phyloP scores from a whole-genome alignment of 225 moss, liverwort and hornwort genomes.

The Ulota crispa region DNA sequence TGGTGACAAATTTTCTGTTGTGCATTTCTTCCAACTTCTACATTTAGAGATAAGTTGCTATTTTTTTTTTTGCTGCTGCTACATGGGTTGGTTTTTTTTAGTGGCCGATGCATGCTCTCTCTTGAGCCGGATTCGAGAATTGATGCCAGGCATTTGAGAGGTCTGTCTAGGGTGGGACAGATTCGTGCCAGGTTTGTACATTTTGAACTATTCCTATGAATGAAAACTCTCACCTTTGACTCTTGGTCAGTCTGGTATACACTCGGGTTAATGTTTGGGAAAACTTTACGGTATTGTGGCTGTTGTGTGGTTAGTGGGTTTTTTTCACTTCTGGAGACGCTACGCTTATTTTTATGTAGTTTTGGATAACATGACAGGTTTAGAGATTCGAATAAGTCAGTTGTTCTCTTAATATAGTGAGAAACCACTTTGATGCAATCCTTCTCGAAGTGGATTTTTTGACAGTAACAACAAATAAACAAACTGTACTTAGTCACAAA shows the following conservation, averaged over 20 bases:
- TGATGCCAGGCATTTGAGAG: constrained; percentile 29
- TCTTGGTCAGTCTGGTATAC: not conserved
- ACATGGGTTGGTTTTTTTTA: constrained; percentile 28
- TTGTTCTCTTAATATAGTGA: too few relatives aligned
- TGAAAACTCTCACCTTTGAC: constrained; percentile 20
- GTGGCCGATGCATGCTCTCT: constrained; percentile 30
- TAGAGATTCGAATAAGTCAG: too few relatives aligned
- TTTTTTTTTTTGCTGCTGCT: constrained; percentile 23
- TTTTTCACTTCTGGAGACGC: too few relatives aligned
- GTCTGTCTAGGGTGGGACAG: constrained; percentile 19
- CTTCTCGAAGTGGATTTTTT: too few relatives aligned
- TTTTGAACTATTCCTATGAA: constrained; percentile 39
- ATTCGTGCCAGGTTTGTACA: constrained; percentile 44
- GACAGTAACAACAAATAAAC: too few relatives aligned
- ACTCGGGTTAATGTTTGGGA: not conserved
- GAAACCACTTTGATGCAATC: too few relatives aligned
- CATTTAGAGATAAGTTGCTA: constrained; percentile 30
- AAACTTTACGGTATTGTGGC: not conserved
- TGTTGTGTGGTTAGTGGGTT: not conserved
- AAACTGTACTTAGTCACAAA: too few relatives aligned
- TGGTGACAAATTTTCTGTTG: constrained; percentile 28
- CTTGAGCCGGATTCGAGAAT: constrained; percentile 42
- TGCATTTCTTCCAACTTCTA: constrained; percentile 35
- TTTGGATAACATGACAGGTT: too few relatives aligned
- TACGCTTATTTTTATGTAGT: too few relatives aligned